A percentile compares a stretch with the other conserved stretches of the same genome.
Evolutionary conservation across 805 yeast genomes (phyloP).

Genomic region (Diddensiella transvaalensis): DNA sequence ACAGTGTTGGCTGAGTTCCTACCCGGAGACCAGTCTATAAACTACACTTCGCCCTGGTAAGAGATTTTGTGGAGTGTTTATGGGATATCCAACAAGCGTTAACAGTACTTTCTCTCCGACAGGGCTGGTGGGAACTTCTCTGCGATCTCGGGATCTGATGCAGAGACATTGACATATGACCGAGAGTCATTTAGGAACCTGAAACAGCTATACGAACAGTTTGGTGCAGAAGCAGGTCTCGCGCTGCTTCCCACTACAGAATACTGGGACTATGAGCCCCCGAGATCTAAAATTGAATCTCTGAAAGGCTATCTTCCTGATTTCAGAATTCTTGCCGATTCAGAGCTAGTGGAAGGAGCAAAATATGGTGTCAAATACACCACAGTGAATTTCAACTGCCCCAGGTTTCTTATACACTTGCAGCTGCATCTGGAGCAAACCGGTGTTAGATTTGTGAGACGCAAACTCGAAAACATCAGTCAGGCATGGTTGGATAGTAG

Average conservation of each 20-base stretch:
- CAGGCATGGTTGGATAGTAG: slow-evolving; percentile 42
- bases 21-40: slow-evolving; percentile 75
- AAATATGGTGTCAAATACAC: slow-evolving; percentile 52
- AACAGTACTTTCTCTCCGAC: too few species aligned
- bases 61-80: background rate
- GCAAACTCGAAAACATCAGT: slow-evolving; percentile 48
- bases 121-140: slow-evolving; percentile 63
- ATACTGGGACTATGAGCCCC: slow-evolving; percentile 35
- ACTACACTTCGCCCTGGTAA: slow-evolving; percentile 71
- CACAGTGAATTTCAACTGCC: slow-evolving; percentile 73
- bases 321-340: slow-evolving; percentile 36
- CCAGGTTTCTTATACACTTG: slow-evolving; percentile 52
- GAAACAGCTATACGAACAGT: slow-evolving; percentile 37
- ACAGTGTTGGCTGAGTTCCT: slow-evolving; percentile 60
- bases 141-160: slow-evolving; percentile 51
- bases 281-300: slow-evolving; percentile 41
- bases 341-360: slow-evolving; percentile 49
- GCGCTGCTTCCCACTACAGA: slow-evolving; percentile 53
- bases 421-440: slow-evolving; percentile 39
- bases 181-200: slow-evolving; percentile 54
- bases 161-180: slow-evolving; percentile 44
- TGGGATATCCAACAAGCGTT: background rate
- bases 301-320: slow-evolving; percentile 47
- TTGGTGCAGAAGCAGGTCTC: slow-evolving; percentile 57
- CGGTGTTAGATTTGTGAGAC: slow-evolving; percentile 53